Base-by-base conservation (phyloP, 2,329 filamentous ascomycete genomes). In the Aspergillus proliferans region DNA sequence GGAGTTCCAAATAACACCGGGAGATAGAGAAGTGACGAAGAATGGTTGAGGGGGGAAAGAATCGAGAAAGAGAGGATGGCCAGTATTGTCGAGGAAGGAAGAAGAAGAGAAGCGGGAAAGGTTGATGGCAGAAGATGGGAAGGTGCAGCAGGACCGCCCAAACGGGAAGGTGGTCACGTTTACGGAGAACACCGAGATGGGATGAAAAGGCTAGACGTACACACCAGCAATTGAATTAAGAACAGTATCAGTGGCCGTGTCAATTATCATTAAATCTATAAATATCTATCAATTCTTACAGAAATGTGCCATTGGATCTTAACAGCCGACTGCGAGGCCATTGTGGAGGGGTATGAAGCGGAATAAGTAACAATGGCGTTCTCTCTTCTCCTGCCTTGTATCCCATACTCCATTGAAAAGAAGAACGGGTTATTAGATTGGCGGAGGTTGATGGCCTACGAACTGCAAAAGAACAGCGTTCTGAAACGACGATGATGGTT, bases 331-430 rank as follows among this genome's bases (percentile, higher is more conserved):
- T 46, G 47, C 49, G 52, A 61, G 51, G 67, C 65, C 53, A 66
- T 60, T 64, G 63, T 67, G 58, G 55, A 53, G 58, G 62, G 64
- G 57, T 63, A 61, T 61, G 59, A 66, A 68, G 64, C 66, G 63
- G 67, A 70, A 70, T 69, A 71, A 68, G 67, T 57, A 62, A 60
- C 64, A 61, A 57, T 65, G 58, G 53, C 48, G 47, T 52, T 76
- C 63, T 48, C 54, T 86, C 65, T 87, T 68, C 82, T 85, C 83
- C 80, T 72, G 77, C 79, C 77, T 83, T 85, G 82, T 86, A 85
- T 85, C 83, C 81, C 82, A 70, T 67, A 71, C 72, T 76, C 75
- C 78, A 83, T 70, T 54, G 67, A 57, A 48, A 60, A 61, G 70
- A 70, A 69, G 74, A 74, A 73, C 68, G 81, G 80, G 81, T 76